Evolutionary conservation across 2,329 filamentous ascomycete genomes (phyloP), one percentile per base, ranked within the genome.

Genomic region (Myotisia sp.): DNA sequence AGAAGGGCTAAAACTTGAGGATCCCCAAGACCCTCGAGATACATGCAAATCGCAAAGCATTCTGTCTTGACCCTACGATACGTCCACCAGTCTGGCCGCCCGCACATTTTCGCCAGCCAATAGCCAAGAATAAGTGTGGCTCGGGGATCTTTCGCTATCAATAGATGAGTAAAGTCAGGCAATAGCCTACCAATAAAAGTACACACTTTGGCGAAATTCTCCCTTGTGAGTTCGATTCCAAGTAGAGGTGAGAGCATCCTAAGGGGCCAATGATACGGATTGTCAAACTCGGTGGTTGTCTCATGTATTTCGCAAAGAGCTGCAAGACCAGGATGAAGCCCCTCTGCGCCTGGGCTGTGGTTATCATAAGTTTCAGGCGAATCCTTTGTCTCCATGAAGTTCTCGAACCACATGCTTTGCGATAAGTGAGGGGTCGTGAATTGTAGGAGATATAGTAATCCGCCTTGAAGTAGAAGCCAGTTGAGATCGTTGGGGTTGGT

Each of bases 1-100:
- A 58, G 30, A 34, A 55, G 33, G 10, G 40, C 38, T 26, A 53
- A 33, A 12, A 56, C 43, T 7, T 44, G 40, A 12, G 47, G 44
- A 36, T 54, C 50, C 12, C 41, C 38, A 21, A 44, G 50, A 14
- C 45, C 35, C 34, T 56, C 55, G 4, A 59, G 33, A 33, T 47
- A 52, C 51, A 54, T 56, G 35, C 53, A 57, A 9, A 59, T 53
- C 20, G 55, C 56, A 5, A 45, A 42, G 36, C 54, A 56, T 40
- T 59, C 55, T 2, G 53, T 52, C 1, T 45, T 40, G 3, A 50
- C 46, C 21, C 56, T 40, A 18, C 43, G 44, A 24, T 51, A 43
- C 24, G 52, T 41, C 54, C 53, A 58, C 44, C 47, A 54, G 12
- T 49, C 23, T 5, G 44, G 40, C 26, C 42, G 33, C 26, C 38